Percentiles rank a stretch among this genome's conserved stretches.
phyloP scores from a whole-genome alignment of 2,329 filamentous ascomycete species.

The Ceratocystis huliohia region DNA sequence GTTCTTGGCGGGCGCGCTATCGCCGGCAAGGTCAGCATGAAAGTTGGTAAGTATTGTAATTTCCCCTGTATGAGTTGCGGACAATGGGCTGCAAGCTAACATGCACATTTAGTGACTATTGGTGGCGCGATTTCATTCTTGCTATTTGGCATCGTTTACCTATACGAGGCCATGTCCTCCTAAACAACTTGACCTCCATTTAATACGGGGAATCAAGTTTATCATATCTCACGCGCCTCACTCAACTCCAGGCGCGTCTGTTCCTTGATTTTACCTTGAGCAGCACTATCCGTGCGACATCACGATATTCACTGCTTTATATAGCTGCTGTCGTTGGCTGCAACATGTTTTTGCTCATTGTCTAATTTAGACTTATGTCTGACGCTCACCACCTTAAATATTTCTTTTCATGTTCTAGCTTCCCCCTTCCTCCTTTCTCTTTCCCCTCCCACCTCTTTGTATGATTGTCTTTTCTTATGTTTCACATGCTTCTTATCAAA shows the following conservation, averaged over 20 bases:
- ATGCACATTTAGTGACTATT: constrained; percentile 58
- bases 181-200: constrained; percentile 25
- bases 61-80: constrained; percentile 23
- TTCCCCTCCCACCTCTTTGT: constrained; percentile 5
- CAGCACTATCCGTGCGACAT: not conserved
- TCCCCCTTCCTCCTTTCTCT: constrained; percentile 3
- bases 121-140: constrained; percentile 86
- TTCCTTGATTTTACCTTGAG: not conserved
- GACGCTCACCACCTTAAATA: not conserved
- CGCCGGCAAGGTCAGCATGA: constrained; percentile 84
- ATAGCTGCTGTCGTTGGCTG: constrained; percentile 1
- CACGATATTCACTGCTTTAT: constrained; percentile 8
- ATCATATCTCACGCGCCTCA: not conserved
- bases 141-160: constrained; percentile 81
- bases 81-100: constrained; percentile 12
- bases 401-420: constrained; percentile 1
- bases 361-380: constrained; percentile 1
- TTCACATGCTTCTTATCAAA: constrained; percentile 7
- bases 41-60: constrained; percentile 62
- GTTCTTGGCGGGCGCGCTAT: constrained; percentile 87
- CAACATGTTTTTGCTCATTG: not conserved
- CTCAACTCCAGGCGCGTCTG: not conserved
- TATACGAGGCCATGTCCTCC: constrained; percentile 60
- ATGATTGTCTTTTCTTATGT: not conserved
- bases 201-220: not conserved